Conservation (phyloP, 257 asterid genomes). For the Pogostemon cablin region DNA sequence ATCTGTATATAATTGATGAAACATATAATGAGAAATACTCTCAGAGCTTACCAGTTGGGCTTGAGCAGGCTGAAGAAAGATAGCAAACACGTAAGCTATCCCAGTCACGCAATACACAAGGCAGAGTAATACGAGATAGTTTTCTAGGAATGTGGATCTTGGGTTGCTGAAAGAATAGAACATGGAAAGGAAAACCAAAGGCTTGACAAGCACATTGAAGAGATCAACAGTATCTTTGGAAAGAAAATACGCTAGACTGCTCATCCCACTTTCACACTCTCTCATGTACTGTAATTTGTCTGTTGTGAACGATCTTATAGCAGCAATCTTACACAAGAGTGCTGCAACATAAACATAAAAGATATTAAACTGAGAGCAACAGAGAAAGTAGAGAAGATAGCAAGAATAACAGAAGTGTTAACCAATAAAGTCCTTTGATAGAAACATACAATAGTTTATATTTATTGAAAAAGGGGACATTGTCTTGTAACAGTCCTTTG, state of each 20-base stretch:
- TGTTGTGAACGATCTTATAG: slow-evolving; percentile 79
- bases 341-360: slow-evolving; percentile 57
- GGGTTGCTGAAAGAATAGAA: slow-evolving; percentile 91
- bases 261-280: slow-evolving; percentile 84
- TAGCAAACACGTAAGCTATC: slow-evolving; percentile 86
- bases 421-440: not conserved
- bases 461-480: not conserved
- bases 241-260: slow-evolving; percentile 91
- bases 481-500: not conserved
- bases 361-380: slow-evolving; percentile 28
- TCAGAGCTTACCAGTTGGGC: slow-evolving; percentile 80
- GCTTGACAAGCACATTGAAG: slow-evolving; percentile 79
- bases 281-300: slow-evolving; percentile 83
- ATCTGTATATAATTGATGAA: not conserved
- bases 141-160: slow-evolving; percentile 78
- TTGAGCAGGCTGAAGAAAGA: slow-evolving; percentile 72
- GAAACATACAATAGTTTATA: too few species aligned
- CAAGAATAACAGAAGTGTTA: not conserved
- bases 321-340: slow-evolving; percentile 86
- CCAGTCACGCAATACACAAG: slow-evolving; percentile 93
- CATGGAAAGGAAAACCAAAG: slow-evolving; percentile 92
- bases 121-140: slow-evolving; percentile 69
- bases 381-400: slow-evolving; percentile 2
- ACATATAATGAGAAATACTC: not conserved
- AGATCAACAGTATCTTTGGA: slow-evolving; percentile 88